Conservation (phyloP, 2,329 filamentous ascomycete genomes). For the Thelonectria rubi region DNA sequence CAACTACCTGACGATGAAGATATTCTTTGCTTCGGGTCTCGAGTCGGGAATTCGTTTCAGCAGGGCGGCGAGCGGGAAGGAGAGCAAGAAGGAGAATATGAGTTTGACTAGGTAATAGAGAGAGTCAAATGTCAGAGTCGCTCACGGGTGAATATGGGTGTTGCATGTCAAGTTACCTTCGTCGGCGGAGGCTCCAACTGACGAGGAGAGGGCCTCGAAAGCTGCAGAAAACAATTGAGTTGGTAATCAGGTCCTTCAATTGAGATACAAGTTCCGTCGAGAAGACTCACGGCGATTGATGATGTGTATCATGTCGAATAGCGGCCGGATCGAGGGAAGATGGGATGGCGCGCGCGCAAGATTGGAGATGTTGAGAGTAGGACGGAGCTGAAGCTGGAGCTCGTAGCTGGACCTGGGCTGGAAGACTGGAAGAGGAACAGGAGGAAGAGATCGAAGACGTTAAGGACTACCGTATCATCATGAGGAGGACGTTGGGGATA, state of each 20-base stretch:
- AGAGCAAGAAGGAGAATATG: constrained; percentile 87
- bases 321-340: neutral
- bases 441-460: neutral
- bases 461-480: neutral
- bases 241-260: neutral
- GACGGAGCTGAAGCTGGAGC: constrained; percentile 1
- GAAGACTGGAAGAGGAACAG: neutral
- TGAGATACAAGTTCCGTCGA: neutral
- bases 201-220: constrained; percentile 47
- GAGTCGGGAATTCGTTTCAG: constrained; percentile 91
- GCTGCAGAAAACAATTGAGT: constrained; percentile 34
- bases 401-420: neutral
- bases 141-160: neutral
- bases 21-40: constrained; percentile 84
- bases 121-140: constrained; percentile 31
- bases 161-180: constrained; percentile 43
- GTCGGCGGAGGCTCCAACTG: constrained; percentile 49
- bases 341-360: constrained; percentile 6
- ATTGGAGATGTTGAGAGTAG: constrained; percentile 14
- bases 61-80: constrained; percentile 87
- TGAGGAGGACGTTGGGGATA: neutral
- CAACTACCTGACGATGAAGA: constrained; percentile 79
- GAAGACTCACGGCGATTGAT: constrained; percentile 38
- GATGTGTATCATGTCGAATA: constrained; percentile 32
- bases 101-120: constrained; percentile 77